phyloP scores from a whole-genome alignment of 257 asterid species.

The Solanum dulcamara region DNA sequence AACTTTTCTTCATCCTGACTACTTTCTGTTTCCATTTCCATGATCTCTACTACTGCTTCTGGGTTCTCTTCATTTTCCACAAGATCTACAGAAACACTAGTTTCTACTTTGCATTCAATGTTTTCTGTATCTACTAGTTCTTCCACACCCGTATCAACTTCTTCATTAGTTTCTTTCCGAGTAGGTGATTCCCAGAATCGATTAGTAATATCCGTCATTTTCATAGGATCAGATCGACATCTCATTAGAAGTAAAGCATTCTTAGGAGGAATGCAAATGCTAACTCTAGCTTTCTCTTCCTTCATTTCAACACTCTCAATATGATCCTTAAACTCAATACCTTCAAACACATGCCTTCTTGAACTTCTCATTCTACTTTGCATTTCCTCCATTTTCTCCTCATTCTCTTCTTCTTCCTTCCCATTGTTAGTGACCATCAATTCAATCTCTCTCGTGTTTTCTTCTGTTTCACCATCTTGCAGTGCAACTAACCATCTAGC shows the following conservation, averaged over 20 bases:
- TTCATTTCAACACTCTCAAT: not conserved
- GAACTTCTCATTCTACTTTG: constrained; percentile 30
- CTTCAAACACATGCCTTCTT: constrained; percentile 83
- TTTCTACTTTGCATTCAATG: constrained; percentile 2
- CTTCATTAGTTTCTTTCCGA: constrained; percentile 6
- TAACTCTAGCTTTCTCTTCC: constrained; percentile 41
- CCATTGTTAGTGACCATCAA: constrained; percentile 57
- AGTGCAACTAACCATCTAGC: constrained; percentile 73
- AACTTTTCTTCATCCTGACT: not conserved
- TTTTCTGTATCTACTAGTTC: not conserved
- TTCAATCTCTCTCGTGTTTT: constrained; percentile 52
- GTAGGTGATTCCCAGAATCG: constrained; percentile 52
- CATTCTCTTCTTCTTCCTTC: constrained; percentile 20
- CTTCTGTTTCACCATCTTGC: constrained; percentile 54
- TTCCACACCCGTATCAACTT: not conserved
- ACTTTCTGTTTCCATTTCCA: constrained; percentile 4
- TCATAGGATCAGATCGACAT: constrained; percentile 94
- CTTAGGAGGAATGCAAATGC: constrained; percentile 89
- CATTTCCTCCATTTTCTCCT: constrained; percentile 12
- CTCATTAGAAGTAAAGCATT: constrained; percentile 91
- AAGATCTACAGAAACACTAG: constrained; percentile 9
- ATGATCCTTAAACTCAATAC: constrained; percentile 60
- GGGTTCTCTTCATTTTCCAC: constrained; percentile 11
- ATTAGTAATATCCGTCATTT: constrained; percentile 63
- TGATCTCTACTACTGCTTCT: not conserved